Evolutionary conservation across 1,139 yeast species (phyloP).

Genomic region (Scheffersomyces titani): DNA sequence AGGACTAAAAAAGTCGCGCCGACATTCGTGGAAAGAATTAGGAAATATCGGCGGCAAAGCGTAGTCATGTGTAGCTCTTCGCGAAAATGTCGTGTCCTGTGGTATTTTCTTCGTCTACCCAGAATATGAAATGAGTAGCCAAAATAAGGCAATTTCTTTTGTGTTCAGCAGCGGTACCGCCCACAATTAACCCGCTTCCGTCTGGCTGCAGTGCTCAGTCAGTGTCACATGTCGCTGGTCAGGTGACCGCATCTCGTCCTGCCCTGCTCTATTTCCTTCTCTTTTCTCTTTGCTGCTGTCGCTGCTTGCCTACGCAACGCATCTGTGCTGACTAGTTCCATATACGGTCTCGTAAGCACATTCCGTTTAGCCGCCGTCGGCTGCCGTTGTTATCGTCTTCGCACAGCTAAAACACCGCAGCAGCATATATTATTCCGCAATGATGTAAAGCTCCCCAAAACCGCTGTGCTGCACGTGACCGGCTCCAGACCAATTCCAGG

Average conservation of each 20-base stretch:
- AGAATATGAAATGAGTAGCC: background rate
- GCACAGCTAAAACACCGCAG: background rate
- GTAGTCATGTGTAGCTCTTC: background rate
- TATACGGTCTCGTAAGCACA: background rate
- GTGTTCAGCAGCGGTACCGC: background rate
- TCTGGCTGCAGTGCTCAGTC: background rate
- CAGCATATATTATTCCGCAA: background rate
- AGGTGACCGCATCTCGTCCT: background rate
- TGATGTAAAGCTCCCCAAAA: background rate
- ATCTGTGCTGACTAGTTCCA: background rate
- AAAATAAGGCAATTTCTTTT: background rate
- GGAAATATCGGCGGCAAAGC: background rate
- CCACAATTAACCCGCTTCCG: background rate
- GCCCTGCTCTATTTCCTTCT: background rate
- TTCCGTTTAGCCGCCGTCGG: background rate
- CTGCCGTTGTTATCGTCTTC: background rate
- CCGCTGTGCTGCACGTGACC: background rate
- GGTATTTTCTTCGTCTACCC: background rate
- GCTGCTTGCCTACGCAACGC: background rate
- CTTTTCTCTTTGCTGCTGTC: background rate
- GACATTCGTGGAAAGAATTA: background rate
- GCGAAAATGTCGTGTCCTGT: background rate
- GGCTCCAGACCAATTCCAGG: background rate
- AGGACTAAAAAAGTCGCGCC: background rate
- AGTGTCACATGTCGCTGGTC: background rate